phyloP scores from a whole-genome alignment of 306 rosid genomes.

The Pyrus bretschneideri region DNA sequence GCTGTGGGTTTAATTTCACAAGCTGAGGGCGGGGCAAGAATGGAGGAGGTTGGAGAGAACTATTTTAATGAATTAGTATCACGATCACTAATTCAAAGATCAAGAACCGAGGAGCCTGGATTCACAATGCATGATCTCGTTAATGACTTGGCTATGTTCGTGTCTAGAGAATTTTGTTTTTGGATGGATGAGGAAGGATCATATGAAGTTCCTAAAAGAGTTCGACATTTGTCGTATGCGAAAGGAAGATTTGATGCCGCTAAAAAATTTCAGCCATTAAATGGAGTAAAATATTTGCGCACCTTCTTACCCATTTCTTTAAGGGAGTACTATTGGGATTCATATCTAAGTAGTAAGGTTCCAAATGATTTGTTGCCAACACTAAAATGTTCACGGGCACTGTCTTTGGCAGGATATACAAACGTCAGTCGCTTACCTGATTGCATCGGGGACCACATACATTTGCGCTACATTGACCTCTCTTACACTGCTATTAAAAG shows the following conservation, averaged over 20 bases:
- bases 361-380: neutral
- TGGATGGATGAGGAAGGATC: neutral
- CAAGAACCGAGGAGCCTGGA: fast-evolving
- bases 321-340: fast-evolving
- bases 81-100: neutral
- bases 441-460: neutral
- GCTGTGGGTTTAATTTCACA: slow-evolving; percentile 5
- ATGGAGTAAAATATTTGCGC: neutral
- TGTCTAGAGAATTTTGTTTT: neutral
- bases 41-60: neutral
- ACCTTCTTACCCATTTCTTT: neutral
- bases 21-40: neutral
- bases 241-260: fast-evolving
- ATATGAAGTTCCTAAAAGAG: neutral
- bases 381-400: neutral
- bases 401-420: neutral
- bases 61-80: neutral
- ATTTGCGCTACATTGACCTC: neutral
- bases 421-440: neutral
- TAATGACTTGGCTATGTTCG: neutral
- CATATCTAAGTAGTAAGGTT: neutral
- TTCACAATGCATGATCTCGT: neutral
- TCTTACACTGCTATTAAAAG: neutral
- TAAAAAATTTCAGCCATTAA: neutral
- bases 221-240: neutral